A percentile compares a stretch with the other conserved stretches of the same genome.
These are phyloP conservation scores for Polytolypa hystricis DNA, from an alignment of 2,329 filamentous ascomycete genomes.

Conservation along the genomic window DNA sequence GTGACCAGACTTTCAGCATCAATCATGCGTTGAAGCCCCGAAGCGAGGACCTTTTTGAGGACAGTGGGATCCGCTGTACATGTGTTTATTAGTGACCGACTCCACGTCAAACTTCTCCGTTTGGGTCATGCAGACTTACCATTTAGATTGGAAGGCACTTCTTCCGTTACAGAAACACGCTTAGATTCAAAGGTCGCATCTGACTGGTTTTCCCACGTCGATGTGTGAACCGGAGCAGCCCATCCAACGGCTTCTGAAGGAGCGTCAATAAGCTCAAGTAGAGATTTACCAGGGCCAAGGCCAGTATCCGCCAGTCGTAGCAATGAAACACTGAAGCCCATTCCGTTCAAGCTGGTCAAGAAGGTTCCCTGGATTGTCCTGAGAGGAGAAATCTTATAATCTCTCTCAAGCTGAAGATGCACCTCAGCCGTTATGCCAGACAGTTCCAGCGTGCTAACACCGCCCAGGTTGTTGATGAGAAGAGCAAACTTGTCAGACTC, in stretches of 20 bases:
- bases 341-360: slow-evolving; percentile 61
- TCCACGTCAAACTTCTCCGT: too few species aligned
- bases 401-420: slow-evolving; percentile 46
- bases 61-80: slow-evolving; percentile 8
- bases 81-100: background rate
- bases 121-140: slow-evolving; percentile 25
- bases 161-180: slow-evolving; percentile 30
- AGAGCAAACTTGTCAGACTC: slow-evolving; percentile 51
- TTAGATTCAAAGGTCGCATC: slow-evolving; percentile 33
- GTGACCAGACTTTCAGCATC: slow-evolving; percentile 55
- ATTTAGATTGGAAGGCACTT: slow-evolving; percentile 43
- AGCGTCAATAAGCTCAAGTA: slow-evolving; percentile 57
- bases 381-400: slow-evolving; percentile 50
- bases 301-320: slow-evolving; percentile 52
- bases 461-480: slow-evolving; percentile 59
- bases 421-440: slow-evolving; percentile 59
- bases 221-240: slow-evolving; percentile 47
- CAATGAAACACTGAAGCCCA: slow-evolving; percentile 60
- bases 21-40: slow-evolving; percentile 49
- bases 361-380: slow-evolving; percentile 56
- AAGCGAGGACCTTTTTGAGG: slow-evolving; percentile 42
- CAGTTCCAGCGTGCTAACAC: slow-evolving; percentile 55
- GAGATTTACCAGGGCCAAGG: slow-evolving; percentile 40
- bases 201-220: slow-evolving; percentile 47
- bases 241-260: slow-evolving; percentile 58